Evolutionary conservation across 1,139 yeast genomes (phyloP).

Genomic region (Dujonia santamariae): DNA sequence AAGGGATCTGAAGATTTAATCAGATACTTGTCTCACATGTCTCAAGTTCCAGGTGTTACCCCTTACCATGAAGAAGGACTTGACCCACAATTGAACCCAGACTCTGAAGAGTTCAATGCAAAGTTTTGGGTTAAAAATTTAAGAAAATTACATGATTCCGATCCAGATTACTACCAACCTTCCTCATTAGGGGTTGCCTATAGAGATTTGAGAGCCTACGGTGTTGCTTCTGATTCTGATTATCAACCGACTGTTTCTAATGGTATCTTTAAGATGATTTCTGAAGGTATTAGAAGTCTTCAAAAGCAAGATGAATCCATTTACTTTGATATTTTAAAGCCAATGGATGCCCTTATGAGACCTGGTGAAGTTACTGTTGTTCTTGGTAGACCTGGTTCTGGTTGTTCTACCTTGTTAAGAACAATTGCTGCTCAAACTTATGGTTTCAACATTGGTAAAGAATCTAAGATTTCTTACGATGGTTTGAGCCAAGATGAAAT

Average conservation of each 20-base stretch:
- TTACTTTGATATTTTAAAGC: conserved; percentile 56
- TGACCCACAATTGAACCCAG: conserved; percentile 48
- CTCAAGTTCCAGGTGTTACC: conserved; percentile 51
- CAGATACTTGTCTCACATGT: conserved; percentile 46
- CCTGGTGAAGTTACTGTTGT: conserved; percentile 80
- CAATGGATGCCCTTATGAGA: conserved; percentile 63
- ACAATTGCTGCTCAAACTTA: conserved; percentile 68
- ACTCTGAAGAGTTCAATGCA: conserved; percentile 54
- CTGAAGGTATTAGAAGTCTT: conserved; percentile 41
- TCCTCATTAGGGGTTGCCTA: conserved; percentile 18
- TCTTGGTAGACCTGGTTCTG: conserved; percentile 81
- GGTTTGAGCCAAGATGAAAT: conserved; percentile 30
- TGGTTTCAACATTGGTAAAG: conserved; percentile 60
- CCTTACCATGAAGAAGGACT: conserved; percentile 23
- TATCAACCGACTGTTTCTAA: conserved; percentile 17
- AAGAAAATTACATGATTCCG: conserved; percentile 16
- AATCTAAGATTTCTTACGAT: conserved; percentile 38
- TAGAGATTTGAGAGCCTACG: conserved; percentile 17
- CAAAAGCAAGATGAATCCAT: conserved; percentile 22
- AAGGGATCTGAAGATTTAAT: conserved; percentile 49
- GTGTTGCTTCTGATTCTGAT: conserved; percentile 17
- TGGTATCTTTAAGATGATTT: conserved; percentile 10
- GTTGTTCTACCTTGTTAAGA: conserved; percentile 76
- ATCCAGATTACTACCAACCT: conserved; percentile 20
- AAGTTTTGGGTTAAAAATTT: conserved; percentile 26